phyloP scores from a whole-genome alignment of 129 eudicot genomes.

The Erigeron canadensis region DNA sequence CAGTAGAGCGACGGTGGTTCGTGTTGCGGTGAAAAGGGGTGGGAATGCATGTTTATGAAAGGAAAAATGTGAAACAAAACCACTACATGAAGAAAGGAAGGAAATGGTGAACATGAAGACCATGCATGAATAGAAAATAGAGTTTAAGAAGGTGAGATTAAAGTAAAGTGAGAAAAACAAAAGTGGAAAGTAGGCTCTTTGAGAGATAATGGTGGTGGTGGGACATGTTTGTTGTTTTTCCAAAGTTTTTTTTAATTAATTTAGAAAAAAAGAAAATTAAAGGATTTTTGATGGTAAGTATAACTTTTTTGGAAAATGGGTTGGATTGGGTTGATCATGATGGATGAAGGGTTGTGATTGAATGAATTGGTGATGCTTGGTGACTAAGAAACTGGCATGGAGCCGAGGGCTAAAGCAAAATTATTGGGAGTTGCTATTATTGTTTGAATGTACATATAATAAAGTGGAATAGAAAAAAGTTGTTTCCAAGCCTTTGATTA shows the following conservation, averaged over 20 bases:
- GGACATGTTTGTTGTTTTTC: conserved; percentile 17
- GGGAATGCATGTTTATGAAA: conserved; percentile 23
- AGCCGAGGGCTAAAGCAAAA: conserved; percentile 31
- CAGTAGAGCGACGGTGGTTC: conserved; percentile 23
- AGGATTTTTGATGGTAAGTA: background rate
- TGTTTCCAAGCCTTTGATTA: conserved; percentile 19
- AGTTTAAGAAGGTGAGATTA: conserved; percentile 37
- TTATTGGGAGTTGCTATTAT: conserved; percentile 33
- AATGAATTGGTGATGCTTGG: conserved; percentile 30
- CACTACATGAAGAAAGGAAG: conserved; percentile 29
- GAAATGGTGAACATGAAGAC: conserved; percentile 12
- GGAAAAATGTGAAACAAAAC: conserved; percentile 16
- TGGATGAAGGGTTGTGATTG: conserved; percentile 28
- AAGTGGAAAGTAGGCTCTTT: conserved; percentile 31
- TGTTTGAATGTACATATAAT: conserved; percentile 28
- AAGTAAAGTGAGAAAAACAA: conserved; percentile 28
- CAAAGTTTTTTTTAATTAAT: background rate
- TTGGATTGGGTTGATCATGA: background rate
- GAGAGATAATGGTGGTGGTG: conserved; percentile 24
- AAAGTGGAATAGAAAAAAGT: conserved; percentile 13
- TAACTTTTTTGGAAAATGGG: conserved; percentile 21
- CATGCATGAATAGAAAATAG: conserved; percentile 23
- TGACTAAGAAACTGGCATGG: conserved; percentile 38
- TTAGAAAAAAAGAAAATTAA: background rate
- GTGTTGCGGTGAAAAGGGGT: conserved; percentile 16